Conservation (phyloP, 2,329 filamentous ascomycete species). For the Periconia macrospinosa region DNA sequence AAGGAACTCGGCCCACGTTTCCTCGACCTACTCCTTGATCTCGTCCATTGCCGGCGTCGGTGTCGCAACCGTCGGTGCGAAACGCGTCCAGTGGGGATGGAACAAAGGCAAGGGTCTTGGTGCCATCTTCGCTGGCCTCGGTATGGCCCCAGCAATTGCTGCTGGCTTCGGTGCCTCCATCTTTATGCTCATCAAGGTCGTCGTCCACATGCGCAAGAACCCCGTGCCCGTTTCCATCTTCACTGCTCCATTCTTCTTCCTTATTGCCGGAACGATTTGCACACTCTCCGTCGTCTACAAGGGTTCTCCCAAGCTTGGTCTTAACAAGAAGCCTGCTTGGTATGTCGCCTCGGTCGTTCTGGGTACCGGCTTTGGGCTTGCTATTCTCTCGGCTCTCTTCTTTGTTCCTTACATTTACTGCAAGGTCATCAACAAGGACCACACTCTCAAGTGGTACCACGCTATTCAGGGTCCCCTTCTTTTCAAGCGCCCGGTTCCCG, state of each 20-base stretch:
- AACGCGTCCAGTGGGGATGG: conserved; percentile 61
- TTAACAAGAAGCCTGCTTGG: conserved; percentile 67
- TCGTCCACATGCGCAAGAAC: conserved; percentile 72
- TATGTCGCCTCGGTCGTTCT: conserved; percentile 69
- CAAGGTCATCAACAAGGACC: conserved; percentile 69
- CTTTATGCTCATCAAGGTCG: conserved; percentile 72
- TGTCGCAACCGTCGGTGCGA: conserved; percentile 58
- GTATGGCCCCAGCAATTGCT: conserved; percentile 70
- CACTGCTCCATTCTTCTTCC: conserved; percentile 75
- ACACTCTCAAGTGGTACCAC: conserved; percentile 65
- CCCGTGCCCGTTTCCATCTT: conserved; percentile 73
- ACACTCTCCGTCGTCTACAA: conserved; percentile 81
- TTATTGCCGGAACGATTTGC: conserved; percentile 73
- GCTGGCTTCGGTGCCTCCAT: conserved; percentile 67
- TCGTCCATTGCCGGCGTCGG: conserved; percentile 52
- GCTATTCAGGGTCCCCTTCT: conserved; percentile 63
- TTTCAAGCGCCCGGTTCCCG: conserved; percentile 57
- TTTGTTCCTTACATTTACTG: conserved; percentile 72
- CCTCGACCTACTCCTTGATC: conserved; percentile 59
- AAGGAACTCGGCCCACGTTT: conserved; percentile 67
- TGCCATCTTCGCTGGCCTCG: conserved; percentile 65
- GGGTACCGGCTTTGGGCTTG: conserved; percentile 64
- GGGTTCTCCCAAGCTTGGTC: conserved; percentile 69
- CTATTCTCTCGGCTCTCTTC: conserved; percentile 64
- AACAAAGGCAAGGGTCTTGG: conserved; percentile 66